Percentiles rank a stretch among this genome's conserved stretches.
Evolutionary conservation across 2,329 filamentous ascomycete species (phyloP).

Genomic region (Pseudopithomyces chartarum): DNA sequence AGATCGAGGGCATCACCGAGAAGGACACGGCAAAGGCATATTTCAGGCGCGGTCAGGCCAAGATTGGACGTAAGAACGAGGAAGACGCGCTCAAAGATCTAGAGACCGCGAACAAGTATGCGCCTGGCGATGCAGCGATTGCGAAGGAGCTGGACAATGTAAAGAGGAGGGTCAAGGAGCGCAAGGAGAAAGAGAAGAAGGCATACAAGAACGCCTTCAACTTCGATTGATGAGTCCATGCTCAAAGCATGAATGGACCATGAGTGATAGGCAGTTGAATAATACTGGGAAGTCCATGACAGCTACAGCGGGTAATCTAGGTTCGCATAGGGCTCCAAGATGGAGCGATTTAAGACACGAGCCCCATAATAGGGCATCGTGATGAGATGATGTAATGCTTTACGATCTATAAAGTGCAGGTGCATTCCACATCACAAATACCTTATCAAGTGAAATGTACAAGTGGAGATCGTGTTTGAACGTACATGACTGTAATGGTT

Average conservation of each 20-base stretch:
- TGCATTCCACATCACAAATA: too few species aligned
- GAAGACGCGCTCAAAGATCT: constrained; percentile 66
- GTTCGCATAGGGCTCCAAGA: too few species aligned
- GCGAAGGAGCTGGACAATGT: constrained; percentile 75
- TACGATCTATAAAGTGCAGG: too few species aligned
- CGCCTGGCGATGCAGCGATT: constrained; percentile 75
- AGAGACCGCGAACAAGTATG: constrained; percentile 50
- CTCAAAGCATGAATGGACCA: background rate
- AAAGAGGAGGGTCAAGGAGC: constrained; percentile 75
- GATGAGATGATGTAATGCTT: too few species aligned
- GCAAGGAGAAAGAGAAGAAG: constrained; percentile 86
- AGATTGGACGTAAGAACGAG: constrained; percentile 79
- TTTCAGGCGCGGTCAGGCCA: constrained; percentile 81
- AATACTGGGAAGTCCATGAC: background rate
- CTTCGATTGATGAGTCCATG: constrained; percentile 17
- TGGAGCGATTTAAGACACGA: too few species aligned
- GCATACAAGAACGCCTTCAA: constrained; percentile 90
- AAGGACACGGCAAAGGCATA: constrained; percentile 87
- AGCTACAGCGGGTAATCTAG: background rate
- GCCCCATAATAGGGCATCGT: too few species aligned
- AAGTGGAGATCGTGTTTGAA: too few species aligned
- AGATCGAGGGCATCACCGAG: constrained; percentile 65
- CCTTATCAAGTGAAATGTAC: too few species aligned
- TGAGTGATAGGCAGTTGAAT: background rate
- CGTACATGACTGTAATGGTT: too few species aligned